Conservation (phyloP, 495 filamentous ascomycete species). For the Umbilicaria muhlenbergii region DNA sequence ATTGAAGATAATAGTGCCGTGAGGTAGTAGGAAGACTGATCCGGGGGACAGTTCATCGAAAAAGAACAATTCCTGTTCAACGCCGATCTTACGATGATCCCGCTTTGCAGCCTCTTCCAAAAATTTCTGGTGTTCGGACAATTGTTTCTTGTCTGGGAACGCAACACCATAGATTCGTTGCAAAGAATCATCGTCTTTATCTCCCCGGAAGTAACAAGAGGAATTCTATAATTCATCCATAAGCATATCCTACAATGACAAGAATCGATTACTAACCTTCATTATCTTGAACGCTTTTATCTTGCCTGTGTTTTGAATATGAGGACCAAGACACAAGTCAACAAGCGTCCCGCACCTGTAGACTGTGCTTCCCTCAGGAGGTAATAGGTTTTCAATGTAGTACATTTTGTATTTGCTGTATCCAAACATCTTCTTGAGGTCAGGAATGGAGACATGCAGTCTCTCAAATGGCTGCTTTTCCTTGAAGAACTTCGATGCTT, state of each 20-base stretch:
- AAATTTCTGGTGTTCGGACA: slow-evolving; percentile 81
- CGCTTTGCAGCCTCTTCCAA: slow-evolving; percentile 92
- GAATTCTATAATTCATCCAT: slow-evolving; percentile 48
- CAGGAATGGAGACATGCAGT: slow-evolving; percentile 71
- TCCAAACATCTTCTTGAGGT: slow-evolving; percentile 88
- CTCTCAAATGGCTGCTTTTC: slow-evolving; percentile 95
- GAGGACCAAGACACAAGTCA: slow-evolving; percentile 65
- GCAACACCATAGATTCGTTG: slow-evolving; percentile 94
- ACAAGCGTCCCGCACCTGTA: slow-evolving; percentile 76
- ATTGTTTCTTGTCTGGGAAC: slow-evolving; percentile 90
- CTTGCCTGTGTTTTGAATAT: slow-evolving; percentile 83
- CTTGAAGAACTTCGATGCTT: slow-evolving; percentile 67
- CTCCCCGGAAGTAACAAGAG: slow-evolving; percentile 90
- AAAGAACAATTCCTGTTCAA: slow-evolving; percentile 93
- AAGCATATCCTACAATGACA: neutral
- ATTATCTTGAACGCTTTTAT: slow-evolving; percentile 90
- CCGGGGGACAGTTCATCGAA: slow-evolving; percentile 86
- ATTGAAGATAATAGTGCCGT: slow-evolving; percentile 86
- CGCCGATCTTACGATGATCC: slow-evolving; percentile 80
- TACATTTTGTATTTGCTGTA: slow-evolving; percentile 95
- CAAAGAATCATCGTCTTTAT: slow-evolving; percentile 79
- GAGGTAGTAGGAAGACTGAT: slow-evolving; percentile 85
- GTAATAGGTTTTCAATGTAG: slow-evolving; percentile 85
- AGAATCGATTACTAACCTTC: slow-evolving; percentile 33
- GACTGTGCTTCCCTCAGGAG: slow-evolving; percentile 79